Base-by-base conservation (phyloP, 306 rosid genomes). In the Trifolium repens region DNA sequence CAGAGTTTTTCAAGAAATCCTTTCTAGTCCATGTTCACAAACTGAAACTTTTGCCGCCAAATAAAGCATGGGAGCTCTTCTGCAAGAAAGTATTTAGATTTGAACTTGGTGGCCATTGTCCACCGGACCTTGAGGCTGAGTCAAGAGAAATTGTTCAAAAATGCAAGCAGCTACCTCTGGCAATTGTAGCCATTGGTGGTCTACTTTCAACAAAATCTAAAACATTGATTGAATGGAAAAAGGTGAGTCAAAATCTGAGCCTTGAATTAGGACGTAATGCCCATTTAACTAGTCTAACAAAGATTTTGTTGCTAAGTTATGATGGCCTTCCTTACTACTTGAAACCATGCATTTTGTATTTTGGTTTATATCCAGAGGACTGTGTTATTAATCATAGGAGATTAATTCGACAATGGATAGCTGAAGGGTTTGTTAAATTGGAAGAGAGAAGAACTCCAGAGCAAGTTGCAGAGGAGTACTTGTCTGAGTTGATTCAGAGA, bases 101-200 rank as follows among this genome's bases (percentile, higher is more conserved):
- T 66, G 71, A 42, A 27, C 35, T 5, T 66, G 54, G 7, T 6
- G 37, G 53, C 17, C 5, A 66, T 2, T 66, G 71, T 42, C 71
- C 53, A 11, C 7, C 17, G 3, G 71, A 66, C 12, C 54, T 42
- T 43, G 11, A 19, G 71, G 54, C 5, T 43, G 5, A 11, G 5
- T 67, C 71, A 19, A 43, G 7, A 17, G 71, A 67, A 22, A 67
- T 67, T 42, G 54, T 67, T 42, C 55, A 22, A 39, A 67, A 67
- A 22, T 67, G 55, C 54, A 19, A 43, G 71, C 54, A 43, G 13
- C 54, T 67, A 43, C 71, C 71, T 11, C 54, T 67, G 11, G 71
- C 71, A 12, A 67, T 67, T 42, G 71, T 67, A 1, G 55, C 71
- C 55, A 67, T 67, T 10, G 71, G 55, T 43, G 71, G 71, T 43